A percentile compares a stretch with the other conserved stretches of the same genome.
phyloP scores from a whole-genome alignment of 2,329 filamentous ascomycete genomes.

The Colletotrichum tropicale region DNA sequence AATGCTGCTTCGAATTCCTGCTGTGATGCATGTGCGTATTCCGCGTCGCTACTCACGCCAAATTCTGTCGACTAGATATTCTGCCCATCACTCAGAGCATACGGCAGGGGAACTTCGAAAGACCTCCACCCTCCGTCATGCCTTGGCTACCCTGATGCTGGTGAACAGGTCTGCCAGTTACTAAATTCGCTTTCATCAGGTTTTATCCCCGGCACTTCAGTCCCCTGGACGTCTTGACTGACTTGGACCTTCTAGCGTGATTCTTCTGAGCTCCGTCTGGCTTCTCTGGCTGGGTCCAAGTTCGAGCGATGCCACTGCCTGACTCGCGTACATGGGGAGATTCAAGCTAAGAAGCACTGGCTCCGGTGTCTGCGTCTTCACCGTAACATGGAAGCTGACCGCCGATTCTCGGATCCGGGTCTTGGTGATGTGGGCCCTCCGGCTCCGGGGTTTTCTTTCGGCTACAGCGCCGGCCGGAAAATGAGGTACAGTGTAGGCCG shows the following conservation, averaged over 20 bases:
- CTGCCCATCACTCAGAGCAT: background rate
- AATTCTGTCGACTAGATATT: background rate
- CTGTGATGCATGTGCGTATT: background rate
- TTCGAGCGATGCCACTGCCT: background rate
- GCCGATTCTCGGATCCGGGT: background rate
- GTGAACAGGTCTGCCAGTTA: background rate
- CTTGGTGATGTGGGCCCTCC: background rate
- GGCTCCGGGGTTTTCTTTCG: background rate
- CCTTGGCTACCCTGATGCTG: fast-evolving
- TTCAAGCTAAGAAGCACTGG: background rate
- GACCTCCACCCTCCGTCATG: background rate
- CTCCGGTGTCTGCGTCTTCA: background rate
- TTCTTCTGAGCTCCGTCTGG: background rate
- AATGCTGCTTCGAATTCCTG: too few species aligned
- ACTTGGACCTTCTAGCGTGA: background rate
- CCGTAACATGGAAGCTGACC: background rate
- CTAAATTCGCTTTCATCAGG: fast-evolving
- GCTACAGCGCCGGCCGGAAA: background rate
- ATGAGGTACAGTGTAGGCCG: fast-evolving
- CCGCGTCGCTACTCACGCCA: background rate
- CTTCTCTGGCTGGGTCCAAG: background rate
- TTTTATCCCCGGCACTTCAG: background rate
- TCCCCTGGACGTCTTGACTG: background rate
- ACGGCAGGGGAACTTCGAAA: background rate
- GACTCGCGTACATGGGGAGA: background rate